Conservation (phyloP, 192 early-diverging fungal species). For the Rhizoclosmatium globosum region DNA sequence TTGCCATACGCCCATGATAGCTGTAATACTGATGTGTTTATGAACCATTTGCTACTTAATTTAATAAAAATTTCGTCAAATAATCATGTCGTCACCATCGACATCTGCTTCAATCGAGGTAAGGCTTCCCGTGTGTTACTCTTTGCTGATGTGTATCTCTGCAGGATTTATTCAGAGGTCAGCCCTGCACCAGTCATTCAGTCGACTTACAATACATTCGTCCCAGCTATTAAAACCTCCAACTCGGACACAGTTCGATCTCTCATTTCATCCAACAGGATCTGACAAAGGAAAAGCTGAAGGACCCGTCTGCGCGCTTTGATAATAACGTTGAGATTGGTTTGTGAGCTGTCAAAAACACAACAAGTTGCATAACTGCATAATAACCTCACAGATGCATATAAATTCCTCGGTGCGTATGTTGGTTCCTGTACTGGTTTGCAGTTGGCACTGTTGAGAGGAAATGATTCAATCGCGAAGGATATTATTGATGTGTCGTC, state of each 20-base stretch:
- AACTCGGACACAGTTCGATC: conserved; percentile 43
- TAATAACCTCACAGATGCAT: conserved; percentile 52
- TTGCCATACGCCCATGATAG: no score
- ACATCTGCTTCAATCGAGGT: no score
- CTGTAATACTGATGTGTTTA: no score
- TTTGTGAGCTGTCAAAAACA: background rate
- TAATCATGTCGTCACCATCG: no score
- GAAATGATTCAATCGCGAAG: conserved; percentile 65
- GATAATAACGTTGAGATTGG: conserved; percentile 53
- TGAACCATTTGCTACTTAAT: no score
- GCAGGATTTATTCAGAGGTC: background rate
- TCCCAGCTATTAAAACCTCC: conserved; percentile 36
- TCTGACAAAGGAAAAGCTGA: conserved; percentile 47
- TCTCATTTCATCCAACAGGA: conserved; percentile 49
- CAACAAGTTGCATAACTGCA: no score
- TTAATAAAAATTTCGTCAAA: no score
- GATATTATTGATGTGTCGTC: conserved; percentile 75
- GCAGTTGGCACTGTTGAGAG: conserved; percentile 70
- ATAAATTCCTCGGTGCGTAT: conserved; percentile 73
- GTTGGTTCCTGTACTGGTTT: conserved; percentile 67
- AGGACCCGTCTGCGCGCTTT: conserved; percentile 49
- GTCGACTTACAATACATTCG: background rate
- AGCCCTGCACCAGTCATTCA: background rate
- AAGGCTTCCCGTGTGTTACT: no score
- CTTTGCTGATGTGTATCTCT: background rate